Evolutionary conservation across 306 rosid genomes (phyloP).

Genomic region (Elaeagnus macrophylla): DNA sequence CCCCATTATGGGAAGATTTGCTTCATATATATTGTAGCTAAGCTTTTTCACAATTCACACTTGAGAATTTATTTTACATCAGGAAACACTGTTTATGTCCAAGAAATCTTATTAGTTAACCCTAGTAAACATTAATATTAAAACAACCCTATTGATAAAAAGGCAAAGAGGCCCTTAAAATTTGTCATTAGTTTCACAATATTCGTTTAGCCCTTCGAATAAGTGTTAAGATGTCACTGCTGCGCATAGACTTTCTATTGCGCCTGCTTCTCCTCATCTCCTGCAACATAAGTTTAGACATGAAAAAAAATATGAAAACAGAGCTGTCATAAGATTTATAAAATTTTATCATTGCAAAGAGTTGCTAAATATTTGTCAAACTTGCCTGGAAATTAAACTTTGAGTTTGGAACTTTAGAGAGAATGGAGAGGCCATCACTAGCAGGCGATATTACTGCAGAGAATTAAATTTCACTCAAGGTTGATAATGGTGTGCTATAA

Average conservation of each 20-base stretch:
- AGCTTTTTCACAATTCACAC: too few relatives aligned
- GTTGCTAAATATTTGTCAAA: not conserved
- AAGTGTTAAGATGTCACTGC: conserved; percentile 51
- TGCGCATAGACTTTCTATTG: conserved; percentile 46
- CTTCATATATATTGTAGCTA: too few relatives aligned
- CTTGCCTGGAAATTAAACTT: conserved; percentile 71
- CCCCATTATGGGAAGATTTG: too few relatives aligned
- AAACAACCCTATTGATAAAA: not conserved
- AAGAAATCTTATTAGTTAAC: too few relatives aligned
- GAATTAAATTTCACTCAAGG: too few relatives aligned
- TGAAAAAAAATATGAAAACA: too few relatives aligned
- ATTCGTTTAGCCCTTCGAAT: conserved; percentile 43
- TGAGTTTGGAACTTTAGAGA: conserved; percentile 49
- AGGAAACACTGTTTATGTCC: too few relatives aligned
- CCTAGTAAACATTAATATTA: too few relatives aligned
- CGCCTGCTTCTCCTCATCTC: conserved; percentile 34
- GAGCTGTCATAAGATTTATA: too few relatives aligned
- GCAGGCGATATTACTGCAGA: conserved; percentile 34
- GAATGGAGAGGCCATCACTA: conserved; percentile 40
- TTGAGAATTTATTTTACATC: too few relatives aligned
- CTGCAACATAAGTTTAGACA: conserved; percentile 27
- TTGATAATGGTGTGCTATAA: too few relatives aligned
- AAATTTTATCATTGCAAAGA: not conserved
- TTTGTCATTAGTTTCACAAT: conserved; percentile 13
- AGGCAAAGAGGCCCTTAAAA: not conserved